A percentile compares a stretch with the other conserved stretches of the same genome.
Conservation (phyloP, 352 stramenopile genomes). For the Phytophthora meadii region DNA sequence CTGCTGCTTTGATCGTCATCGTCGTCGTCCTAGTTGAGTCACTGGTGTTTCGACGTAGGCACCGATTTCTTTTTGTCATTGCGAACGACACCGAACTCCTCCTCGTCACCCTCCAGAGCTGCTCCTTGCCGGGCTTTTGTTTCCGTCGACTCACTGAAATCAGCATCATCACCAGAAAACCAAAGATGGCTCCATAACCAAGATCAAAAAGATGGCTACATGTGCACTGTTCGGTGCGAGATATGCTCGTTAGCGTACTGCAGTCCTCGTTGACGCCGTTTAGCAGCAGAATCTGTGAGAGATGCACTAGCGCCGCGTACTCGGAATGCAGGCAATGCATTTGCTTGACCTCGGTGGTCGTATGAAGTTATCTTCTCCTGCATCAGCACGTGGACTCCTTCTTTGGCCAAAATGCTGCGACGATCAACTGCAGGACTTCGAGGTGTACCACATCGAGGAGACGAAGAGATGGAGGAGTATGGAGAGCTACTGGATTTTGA, state of each 20-base stretch:
- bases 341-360: constrained; percentile 43
- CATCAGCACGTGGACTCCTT: constrained; percentile 61
- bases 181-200: constrained; percentile 15
- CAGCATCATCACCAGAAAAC: constrained; percentile 72
- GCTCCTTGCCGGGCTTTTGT: constrained; percentile 55
- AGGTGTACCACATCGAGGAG: constrained; percentile 11
- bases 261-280: constrained; percentile 44
- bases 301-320: constrained; percentile 46
- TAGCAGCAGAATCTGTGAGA: constrained; percentile 38
- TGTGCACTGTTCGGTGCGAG: constrained; percentile 31
- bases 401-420: constrained; percentile 56
- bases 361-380: constrained; percentile 54
- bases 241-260: constrained; percentile 42
- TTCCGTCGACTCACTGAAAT: constrained; percentile 72
- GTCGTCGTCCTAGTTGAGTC: constrained; percentile 46
- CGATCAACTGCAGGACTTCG: constrained; percentile 28
- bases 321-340: constrained; percentile 43
- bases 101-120: constrained; percentile 70
- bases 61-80: constrained; percentile 31
- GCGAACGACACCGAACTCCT: constrained; percentile 62
- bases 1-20: constrained; percentile 46
- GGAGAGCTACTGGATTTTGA: constrained; percentile 19
- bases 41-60: constrained; percentile 43
- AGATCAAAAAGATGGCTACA: constrained; percentile 9
- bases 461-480: constrained; percentile 14